Conservation (phyloP, 23 red algal species). For the Gracilaria domingensis region DNA sequence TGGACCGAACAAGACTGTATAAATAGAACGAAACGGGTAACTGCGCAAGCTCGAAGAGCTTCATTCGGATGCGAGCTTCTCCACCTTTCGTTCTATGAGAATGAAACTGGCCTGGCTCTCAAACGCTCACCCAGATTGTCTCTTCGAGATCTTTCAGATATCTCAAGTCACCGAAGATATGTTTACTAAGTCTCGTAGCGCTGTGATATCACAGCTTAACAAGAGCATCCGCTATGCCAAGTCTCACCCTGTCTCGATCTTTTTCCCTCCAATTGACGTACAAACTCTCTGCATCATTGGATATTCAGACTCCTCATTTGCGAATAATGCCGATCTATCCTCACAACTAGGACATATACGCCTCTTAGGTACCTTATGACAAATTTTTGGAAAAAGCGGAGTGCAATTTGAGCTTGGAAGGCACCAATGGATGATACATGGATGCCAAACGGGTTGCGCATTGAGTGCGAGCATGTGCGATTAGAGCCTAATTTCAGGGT, state of each 20-base stretch:
- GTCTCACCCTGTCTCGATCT: neutral
- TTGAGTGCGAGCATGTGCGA: too few species aligned
- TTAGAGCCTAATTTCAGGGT: too few species aligned
- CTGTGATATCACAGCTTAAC: neutral
- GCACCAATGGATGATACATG: too few species aligned
- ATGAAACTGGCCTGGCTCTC: constrained; percentile 12
- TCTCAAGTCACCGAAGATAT: neutral
- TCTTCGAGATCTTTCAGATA: neutral
- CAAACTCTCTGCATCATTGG: neutral
- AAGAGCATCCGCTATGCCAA: neutral
- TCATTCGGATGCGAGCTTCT: neutral
- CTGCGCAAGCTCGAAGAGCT: constrained; percentile 6
- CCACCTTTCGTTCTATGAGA: neutral
- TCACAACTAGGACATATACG: constrained; percentile 4
- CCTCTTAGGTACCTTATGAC: too few species aligned
- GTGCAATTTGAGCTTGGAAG: too few species aligned
- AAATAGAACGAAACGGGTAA: neutral
- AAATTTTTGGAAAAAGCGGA: too few species aligned
- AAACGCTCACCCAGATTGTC: neutral
- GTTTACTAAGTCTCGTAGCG: neutral
- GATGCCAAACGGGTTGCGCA: too few species aligned
- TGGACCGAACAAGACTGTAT: neutral
- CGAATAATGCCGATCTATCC: neutral
- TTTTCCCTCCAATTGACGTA: neutral
- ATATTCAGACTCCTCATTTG: constrained; percentile 16